Evolutionary conservation across 768 basidiomycete species (phyloP), one percentile per base, ranked within the genome.

Genomic region (button mushroom (Agaricus bisporus)): DNA sequence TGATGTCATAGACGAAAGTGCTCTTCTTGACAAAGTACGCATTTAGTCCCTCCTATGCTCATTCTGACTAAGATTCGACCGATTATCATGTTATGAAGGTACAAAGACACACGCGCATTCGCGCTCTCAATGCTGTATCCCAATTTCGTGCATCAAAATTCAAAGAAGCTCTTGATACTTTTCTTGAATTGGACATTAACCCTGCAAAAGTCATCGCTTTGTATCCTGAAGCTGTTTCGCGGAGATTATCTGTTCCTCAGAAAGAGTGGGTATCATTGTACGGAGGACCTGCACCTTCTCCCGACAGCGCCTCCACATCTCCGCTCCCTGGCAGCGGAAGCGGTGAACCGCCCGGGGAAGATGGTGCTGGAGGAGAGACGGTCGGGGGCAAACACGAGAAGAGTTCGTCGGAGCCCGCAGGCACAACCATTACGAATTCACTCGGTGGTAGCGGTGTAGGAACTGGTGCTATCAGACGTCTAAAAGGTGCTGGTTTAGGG

Each of bases 161-260:
- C 62, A 85, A 88, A 56, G 69, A 73, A 1, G 94, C 95, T 1
- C 86, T 98, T 53, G 85, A 97, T 63, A 80, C 84, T 0, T 94
- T 98, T 66, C 79, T 94, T 45, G 82, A 87, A 39, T 83, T 95
- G 39, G 87, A 98, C 59, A 74, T 94, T 59, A 95, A 95, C 62
- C 97, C 97, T 0, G 91, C 95, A 0, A 92, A 94, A 63, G 91
- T 99, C 3, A 78, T 98, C 18, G 87, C 94, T 1, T 71, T 98
- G 5, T 99, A 91, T 66, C 89, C 91, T 0, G 82, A 88, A 35
- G 74, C 75, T 11, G 80, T 98, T 3, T 79, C 92, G 1, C 95
- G 95, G 5, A 77, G 89, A 29, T 68, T 98, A 7, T 74, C 83
- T 5, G 80, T 87, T 0, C 80, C 84, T 10, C 77, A 70, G 41